phyloP scores from a whole-genome alignment of 768 basidiomycete species.

The Leccinum olivaceopallidum region DNA sequence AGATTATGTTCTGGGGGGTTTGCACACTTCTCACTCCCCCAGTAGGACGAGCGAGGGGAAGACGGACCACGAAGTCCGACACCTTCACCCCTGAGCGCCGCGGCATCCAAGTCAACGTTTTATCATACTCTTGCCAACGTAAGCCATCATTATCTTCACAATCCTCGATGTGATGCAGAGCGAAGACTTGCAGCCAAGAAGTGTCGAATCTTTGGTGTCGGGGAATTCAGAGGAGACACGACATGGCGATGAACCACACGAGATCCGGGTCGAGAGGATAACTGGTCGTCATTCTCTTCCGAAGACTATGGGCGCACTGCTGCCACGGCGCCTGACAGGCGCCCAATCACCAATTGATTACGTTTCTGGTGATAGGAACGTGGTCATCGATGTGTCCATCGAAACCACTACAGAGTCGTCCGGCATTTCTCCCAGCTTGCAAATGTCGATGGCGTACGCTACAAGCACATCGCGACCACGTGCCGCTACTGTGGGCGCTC shows the following conservation, averaged over 20 bases:
- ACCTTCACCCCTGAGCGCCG: slow-evolving; percentile 38
- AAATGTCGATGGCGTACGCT: slow-evolving; percentile 22
- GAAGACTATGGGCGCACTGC: slow-evolving; percentile 40
- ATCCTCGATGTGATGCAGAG: slow-evolving; percentile 12
- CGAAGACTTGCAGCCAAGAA: slow-evolving; percentile 39
- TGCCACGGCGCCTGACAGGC: slow-evolving; percentile 49
- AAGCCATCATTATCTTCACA: slow-evolving; percentile 15
- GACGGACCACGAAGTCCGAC: slow-evolving; percentile 19
- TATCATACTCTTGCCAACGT: slow-evolving; percentile 48
- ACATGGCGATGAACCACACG: slow-evolving; percentile 45
- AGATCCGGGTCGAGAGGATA: slow-evolving; percentile 51
- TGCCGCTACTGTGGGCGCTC: slow-evolving; percentile 35
- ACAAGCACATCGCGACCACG: slow-evolving; percentile 34
- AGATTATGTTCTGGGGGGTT: slow-evolving; percentile 11
- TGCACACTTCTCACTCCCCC: slow-evolving; percentile 2
- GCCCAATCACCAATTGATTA: slow-evolving; percentile 41
- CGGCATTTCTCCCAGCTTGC: slow-evolving; percentile 2
- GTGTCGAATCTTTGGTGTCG: slow-evolving; percentile 46
- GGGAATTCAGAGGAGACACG: slow-evolving; percentile 33
- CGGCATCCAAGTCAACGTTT: slow-evolving; percentile 48
- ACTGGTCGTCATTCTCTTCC: slow-evolving; percentile 44
- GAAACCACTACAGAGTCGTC: slow-evolving; percentile 38
- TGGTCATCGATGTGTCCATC: slow-evolving; percentile 50
- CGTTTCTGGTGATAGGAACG: slow-evolving; percentile 28
- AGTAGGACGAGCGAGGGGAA: slow-evolving; percentile 26